A percentile compares a stretch with the other conserved stretches of the same genome.
Evolutionary conservation across 2,329 filamentous ascomycete species (phyloP).

Genomic region (Microsporum audouinii): DNA sequence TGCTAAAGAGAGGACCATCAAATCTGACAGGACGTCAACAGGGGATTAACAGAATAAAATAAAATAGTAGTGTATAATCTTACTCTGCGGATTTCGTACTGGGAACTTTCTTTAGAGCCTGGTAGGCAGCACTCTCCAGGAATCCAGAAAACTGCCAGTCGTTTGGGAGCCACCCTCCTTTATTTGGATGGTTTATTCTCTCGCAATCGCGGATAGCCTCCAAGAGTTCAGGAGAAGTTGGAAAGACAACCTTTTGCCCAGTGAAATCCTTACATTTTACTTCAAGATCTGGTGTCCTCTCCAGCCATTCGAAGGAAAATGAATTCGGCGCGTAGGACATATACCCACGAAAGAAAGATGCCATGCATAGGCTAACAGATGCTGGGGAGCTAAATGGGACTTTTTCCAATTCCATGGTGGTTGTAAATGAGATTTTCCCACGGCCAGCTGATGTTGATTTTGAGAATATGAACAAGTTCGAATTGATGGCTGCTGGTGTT

Average conservation of each 20-base stretch:
- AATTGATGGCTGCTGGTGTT: not conserved
- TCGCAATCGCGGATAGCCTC: conserved; percentile 11
- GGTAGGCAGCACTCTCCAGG: conserved; percentile 4
- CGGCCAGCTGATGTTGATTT: not conserved
- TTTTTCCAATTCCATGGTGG: not conserved
- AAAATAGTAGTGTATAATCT: not conserved
- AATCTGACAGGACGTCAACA: conserved; percentile 5
- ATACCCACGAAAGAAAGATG: not conserved
- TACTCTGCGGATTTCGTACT: not conserved
- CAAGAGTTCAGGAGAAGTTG: conserved; percentile 9
- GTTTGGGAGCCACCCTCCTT: not conserved
- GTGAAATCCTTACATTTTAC: conserved; percentile 11
- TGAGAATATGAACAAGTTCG: not conserved
- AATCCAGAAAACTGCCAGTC: conserved; percentile 13
- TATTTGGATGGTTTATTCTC: conserved; percentile 5
- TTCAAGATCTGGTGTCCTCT: conserved; percentile 12
- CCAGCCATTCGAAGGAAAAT: conserved; percentile 11
- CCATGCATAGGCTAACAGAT: not conserved
- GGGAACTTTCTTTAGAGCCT: conserved; percentile 7
- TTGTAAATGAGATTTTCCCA: not conserved
- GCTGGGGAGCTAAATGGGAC: not conserved
- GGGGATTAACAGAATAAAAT: not conserved
- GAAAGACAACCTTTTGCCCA: conserved; percentile 4
- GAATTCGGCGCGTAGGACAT: conserved; percentile 6
- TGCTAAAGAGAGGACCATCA: conserved; percentile 6